phyloP scores from a whole-genome alignment of 2,329 filamentous ascomycete genomes.

The Penicillium polonicum region DNA sequence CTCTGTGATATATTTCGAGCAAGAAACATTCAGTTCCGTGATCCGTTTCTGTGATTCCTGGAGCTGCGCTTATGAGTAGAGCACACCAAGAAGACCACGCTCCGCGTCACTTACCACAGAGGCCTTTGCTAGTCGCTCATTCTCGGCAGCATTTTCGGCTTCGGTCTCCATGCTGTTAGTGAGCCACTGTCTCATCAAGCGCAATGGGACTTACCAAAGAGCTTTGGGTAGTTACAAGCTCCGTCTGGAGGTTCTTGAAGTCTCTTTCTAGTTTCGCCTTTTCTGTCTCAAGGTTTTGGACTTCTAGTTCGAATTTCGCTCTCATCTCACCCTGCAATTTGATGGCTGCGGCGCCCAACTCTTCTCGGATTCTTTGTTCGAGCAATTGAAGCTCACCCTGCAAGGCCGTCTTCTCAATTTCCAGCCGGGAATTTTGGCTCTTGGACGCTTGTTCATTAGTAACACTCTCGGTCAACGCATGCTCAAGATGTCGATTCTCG shows the following conservation, averaged over 20 bases:
- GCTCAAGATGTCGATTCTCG: slow-evolving; percentile 19
- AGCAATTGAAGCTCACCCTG: slow-evolving; percentile 20
- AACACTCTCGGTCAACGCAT: slow-evolving; percentile 21
- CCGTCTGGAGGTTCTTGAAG: slow-evolving; percentile 14
- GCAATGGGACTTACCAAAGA: slow-evolving; percentile 26
- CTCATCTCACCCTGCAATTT: slow-evolving; percentile 29
- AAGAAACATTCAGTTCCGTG: slow-evolving; percentile 15
- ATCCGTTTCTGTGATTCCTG: slow-evolving; percentile 22
- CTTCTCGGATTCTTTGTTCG: slow-evolving; percentile 31
- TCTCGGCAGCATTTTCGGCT: slow-evolving; percentile 13
- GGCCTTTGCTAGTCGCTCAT: slow-evolving; percentile 13
- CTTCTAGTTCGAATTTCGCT: slow-evolving; percentile 31
- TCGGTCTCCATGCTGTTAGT: slow-evolving; percentile 25
- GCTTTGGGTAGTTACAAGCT: slow-evolving; percentile 22
- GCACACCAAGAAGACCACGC: neutral
- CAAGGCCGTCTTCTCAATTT: slow-evolving; percentile 24
- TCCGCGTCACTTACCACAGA: slow-evolving; percentile 18
- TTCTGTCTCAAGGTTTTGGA: slow-evolving; percentile 27
- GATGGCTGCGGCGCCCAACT: slow-evolving; percentile 33
- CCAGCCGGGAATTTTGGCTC: slow-evolving; percentile 14
- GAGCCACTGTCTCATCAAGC: neutral
- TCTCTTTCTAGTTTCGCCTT: slow-evolving; percentile 27
- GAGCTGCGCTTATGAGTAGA: slow-evolving; percentile 24
- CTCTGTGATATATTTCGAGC: slow-evolving; percentile 12
- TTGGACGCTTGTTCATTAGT: slow-evolving; percentile 20